Conservation (phyloP, 2,329 filamentous ascomycete species). For the Cordyceps cateniannulata region DNA sequence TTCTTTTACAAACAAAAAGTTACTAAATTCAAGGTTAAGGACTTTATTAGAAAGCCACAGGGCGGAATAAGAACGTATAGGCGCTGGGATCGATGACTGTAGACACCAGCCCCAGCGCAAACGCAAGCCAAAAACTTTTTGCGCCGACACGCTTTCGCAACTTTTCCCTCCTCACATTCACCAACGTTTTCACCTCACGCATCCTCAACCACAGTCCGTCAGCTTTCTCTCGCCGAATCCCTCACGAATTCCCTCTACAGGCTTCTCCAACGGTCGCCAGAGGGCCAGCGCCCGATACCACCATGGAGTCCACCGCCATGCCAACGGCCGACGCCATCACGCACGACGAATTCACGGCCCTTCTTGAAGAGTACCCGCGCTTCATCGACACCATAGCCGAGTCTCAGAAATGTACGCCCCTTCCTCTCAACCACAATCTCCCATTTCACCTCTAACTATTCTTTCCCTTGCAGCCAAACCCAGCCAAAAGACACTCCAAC, state of each 20-base stretch:
- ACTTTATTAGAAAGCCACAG: too few species aligned
- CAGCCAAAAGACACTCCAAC: slow-evolving; percentile 44
- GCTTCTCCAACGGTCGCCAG: too few species aligned
- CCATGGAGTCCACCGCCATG: neutral
- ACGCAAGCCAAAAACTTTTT: too few species aligned
- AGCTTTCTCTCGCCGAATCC: too few species aligned
- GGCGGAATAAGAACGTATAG: too few species aligned
- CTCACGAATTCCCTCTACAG: too few species aligned
- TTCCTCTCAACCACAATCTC: neutral
- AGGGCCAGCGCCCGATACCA: neutral
- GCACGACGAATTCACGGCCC: slow-evolving; percentile 27
- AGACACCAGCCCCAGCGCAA: too few species aligned
- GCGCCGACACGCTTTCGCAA: too few species aligned
- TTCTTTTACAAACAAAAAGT: too few species aligned
- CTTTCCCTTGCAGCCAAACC: slow-evolving; percentile 33
- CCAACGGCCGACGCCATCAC: slow-evolving; percentile 19
- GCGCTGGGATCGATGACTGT: too few species aligned
- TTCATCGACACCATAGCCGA: slow-evolving; percentile 38
- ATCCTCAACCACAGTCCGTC: too few species aligned
- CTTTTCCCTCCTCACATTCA: neutral
- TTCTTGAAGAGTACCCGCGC: slow-evolving; percentile 32
- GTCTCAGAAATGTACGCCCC: slow-evolving; percentile 36
- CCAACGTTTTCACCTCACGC: neutral
- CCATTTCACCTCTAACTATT: neutral
- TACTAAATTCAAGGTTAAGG: too few species aligned